Conservation (phyloP, 768 basidiomycete species). For the Leccinum ochraceum region DNA sequence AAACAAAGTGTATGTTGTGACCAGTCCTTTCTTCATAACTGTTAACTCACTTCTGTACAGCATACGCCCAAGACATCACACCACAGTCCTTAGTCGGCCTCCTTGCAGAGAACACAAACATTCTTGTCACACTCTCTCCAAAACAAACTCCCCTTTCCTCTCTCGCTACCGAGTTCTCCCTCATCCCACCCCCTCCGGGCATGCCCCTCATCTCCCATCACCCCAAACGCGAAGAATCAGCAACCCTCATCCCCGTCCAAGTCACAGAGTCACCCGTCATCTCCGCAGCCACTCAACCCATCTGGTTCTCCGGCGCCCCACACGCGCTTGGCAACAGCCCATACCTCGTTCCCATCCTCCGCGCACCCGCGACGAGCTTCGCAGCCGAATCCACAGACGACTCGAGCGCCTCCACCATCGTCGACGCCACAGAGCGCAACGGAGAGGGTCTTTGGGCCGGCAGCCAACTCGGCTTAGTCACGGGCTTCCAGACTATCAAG, state of each 20-base stretch:
- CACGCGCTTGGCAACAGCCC: conserved; percentile 72
- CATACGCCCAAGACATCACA: conserved; percentile 70
- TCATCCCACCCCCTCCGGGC: conserved; percentile 83
- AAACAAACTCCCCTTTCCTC: conserved; percentile 73
- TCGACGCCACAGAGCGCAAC: conserved; percentile 70
- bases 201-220: conserved; percentile 87
- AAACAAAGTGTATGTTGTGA: conserved; percentile 67
- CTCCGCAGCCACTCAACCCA: conserved; percentile 49
- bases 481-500: conserved; percentile 83
- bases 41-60: conserved; percentile 35
- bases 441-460: conserved; percentile 88
- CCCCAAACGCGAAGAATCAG: conserved; percentile 65
- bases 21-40: no score
- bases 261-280: conserved; percentile 48
- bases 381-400: conserved; percentile 66
- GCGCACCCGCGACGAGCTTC: conserved; percentile 74
- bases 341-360: conserved; percentile 77
- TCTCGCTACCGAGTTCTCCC: conserved; percentile 88
- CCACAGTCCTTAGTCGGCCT: conserved; percentile 80
- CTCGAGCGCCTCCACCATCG: conserved; percentile 57
- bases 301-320: conserved; percentile 78
- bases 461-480: conserved; percentile 70
- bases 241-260: conserved; percentile 65
- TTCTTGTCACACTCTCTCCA: conserved; percentile 80
- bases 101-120: conserved; percentile 70